These are phyloP conservation scores for Penicillium sp. DNA, from an alignment of 2,329 filamentous ascomycete species.

Conservation along the genomic window DNA sequence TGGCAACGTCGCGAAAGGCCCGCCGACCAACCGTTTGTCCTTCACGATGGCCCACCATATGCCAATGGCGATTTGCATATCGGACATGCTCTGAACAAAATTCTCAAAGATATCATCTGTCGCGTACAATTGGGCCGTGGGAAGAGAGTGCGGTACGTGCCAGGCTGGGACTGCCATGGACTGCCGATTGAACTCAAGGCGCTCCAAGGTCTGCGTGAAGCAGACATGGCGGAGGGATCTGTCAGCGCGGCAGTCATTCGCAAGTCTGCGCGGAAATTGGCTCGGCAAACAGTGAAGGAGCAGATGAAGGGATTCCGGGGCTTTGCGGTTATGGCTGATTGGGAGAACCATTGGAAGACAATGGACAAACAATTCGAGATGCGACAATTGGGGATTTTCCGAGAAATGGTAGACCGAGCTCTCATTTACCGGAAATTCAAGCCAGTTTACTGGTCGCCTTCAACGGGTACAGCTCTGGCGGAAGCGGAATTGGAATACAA, in stretches of 20 bases:
- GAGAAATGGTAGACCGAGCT: slow-evolving; percentile 58
- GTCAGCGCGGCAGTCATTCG: slow-evolving; percentile 50
- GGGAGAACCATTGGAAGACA: slow-evolving; percentile 60
- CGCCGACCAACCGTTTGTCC: slow-evolving; percentile 61
- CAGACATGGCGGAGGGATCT: slow-evolving; percentile 24
- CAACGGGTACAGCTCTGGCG: slow-evolving; percentile 60
- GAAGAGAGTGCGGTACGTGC: slow-evolving; percentile 72
- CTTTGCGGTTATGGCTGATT: slow-evolving; percentile 63
- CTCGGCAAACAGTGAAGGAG: slow-evolving; percentile 53
- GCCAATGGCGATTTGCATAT: slow-evolving; percentile 90
- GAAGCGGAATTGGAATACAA: slow-evolving; percentile 64
- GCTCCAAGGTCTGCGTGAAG: slow-evolving; percentile 56
- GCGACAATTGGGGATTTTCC: slow-evolving; percentile 57
- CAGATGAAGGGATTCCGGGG: slow-evolving; percentile 58
- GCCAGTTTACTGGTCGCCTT: slow-evolving; percentile 64
- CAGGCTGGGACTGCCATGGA: slow-evolving; percentile 97
- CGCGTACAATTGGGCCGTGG: slow-evolving; percentile 76
- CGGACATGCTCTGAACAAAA: slow-evolving; percentile 94
- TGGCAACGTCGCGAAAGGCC: slow-evolving; percentile 67
- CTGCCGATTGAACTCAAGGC: slow-evolving; percentile 96
- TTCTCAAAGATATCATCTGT: slow-evolving; percentile 90
- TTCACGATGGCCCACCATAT: slow-evolving; percentile 96
- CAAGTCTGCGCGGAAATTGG: slow-evolving; percentile 53
- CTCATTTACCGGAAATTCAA: slow-evolving; percentile 61
- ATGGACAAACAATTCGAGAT: slow-evolving; percentile 61